Evolutionary conservation across 108 stramenopile genomes (phyloP).

Genomic region (Nitzschia putrida): DNA sequence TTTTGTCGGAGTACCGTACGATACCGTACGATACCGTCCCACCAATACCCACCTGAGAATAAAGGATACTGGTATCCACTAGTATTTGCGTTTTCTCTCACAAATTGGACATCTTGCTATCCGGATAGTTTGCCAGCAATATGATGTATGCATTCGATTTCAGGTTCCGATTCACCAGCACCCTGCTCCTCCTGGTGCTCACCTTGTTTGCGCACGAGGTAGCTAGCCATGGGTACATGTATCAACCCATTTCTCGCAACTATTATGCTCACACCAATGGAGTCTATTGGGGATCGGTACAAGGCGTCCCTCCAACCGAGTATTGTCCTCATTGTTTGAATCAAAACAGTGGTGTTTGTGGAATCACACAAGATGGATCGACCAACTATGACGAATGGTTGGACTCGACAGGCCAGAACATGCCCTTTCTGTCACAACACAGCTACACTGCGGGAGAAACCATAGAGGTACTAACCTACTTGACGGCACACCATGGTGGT

Average conservation of each 20-base stretch:
- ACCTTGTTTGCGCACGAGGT: neutral
- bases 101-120: too few relatives aligned
- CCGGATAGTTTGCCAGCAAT: neutral
- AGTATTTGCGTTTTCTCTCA: too few relatives aligned
- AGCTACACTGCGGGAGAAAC: slow-evolving; percentile 44
- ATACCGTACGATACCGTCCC: too few relatives aligned
- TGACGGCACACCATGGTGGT: slow-evolving; percentile 65
- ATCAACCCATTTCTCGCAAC: slow-evolving; percentile 28
- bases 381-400: slow-evolving; percentile 50
- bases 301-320: slow-evolving; percentile 5
- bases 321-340: slow-evolving; percentile 35
- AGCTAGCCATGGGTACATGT: slow-evolving; percentile 20
- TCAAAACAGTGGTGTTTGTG: slow-evolving; percentile 6
- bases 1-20: too few relatives aligned
- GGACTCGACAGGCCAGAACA: slow-evolving; percentile 39
- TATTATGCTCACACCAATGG: slow-evolving; percentile 33
- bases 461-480: slow-evolving; percentile 42
- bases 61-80: too few relatives aligned
- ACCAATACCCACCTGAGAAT: too few relatives aligned
- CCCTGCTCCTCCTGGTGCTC: neutral
- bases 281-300: neutral
- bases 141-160: neutral
- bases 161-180: neutral
- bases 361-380: neutral
- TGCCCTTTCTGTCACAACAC: slow-evolving; percentile 43